A percentile compares a stretch with the other conserved stretches of the same genome.
Evolutionary conservation across 441 rosid species (phyloP).

Genomic region (Populus hybrid): DNA sequence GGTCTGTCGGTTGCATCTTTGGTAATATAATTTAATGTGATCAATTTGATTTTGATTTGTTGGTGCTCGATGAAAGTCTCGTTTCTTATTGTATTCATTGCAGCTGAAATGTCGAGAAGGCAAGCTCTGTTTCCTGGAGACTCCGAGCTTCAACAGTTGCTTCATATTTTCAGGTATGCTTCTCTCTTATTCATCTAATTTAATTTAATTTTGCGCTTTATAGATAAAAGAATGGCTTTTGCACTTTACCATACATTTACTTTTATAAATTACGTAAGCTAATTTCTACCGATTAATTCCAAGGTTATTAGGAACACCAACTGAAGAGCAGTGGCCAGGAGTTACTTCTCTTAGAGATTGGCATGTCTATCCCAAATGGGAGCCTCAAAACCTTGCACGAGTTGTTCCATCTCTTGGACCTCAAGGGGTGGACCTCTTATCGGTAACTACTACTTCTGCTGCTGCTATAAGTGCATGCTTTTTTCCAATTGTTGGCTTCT

Average conservation of each 20-base stretch:
- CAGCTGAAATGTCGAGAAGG: conserved; percentile 89
- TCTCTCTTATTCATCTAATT: background rate
- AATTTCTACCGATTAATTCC: background rate
- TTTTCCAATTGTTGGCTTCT: background rate
- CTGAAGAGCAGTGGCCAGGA: conserved; percentile 87
- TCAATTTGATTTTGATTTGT: background rate
- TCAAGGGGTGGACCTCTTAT: conserved; percentile 86
- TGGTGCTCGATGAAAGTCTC: background rate
- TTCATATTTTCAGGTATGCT: conserved; percentile 78
- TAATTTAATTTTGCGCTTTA: background rate
- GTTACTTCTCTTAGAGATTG: conserved; percentile 77
- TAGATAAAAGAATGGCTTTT: no score
- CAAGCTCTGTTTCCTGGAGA: conserved; percentile 97
- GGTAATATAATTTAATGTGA: conserved; percentile 30
- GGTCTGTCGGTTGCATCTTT: conserved; percentile 98
- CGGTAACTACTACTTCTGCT: conserved; percentile 34
- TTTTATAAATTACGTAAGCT: background rate
- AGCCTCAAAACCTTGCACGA: conserved; percentile 68
- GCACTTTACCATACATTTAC: background rate
- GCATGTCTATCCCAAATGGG: conserved; percentile 95
- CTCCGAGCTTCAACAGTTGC: conserved; percentile 91
- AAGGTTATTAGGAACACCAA: conserved; percentile 88
- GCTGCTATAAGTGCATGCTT: background rate
- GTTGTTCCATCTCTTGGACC: conserved; percentile 71
- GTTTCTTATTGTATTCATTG: background rate